Conservation (phyloP, 768 basidiomycete genomes). For the Mycena chlorophos region DNA sequence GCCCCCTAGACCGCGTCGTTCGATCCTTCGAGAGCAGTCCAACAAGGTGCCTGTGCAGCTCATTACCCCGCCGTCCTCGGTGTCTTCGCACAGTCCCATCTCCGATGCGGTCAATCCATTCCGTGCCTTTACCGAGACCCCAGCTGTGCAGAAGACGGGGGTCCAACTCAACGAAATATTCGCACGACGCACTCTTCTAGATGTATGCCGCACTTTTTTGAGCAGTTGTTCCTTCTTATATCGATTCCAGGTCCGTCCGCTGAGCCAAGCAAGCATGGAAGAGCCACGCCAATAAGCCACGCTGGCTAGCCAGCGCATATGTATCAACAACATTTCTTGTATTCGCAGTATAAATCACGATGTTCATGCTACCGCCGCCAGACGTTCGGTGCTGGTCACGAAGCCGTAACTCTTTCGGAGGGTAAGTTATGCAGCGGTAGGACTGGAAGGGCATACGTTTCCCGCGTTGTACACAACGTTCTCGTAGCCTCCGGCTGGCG, state of each 20-base stretch:
- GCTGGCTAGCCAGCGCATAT: background rate
- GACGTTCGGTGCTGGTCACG: constrained; percentile 39
- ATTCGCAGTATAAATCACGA: background rate
- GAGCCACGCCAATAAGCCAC: background rate
- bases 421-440: background rate
- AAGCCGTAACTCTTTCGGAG: constrained; percentile 50
- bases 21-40: constrained; percentile 23
- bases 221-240: background rate
- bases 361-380: constrained; percentile 21
- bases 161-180: constrained; percentile 22
- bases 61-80: constrained; percentile 43
- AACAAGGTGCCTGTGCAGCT: constrained; percentile 26
- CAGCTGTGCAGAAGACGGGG: constrained; percentile 3
- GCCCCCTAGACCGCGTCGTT: constrained; percentile 32
- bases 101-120: constrained; percentile 9
- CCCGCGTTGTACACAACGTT: constrained; percentile 59
- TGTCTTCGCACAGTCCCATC: constrained; percentile 33
- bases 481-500: constrained; percentile 54
- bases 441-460: constrained; percentile 42
- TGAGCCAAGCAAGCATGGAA: constrained; percentile 12
- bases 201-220: constrained; percentile 28
- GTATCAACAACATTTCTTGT: background rate
- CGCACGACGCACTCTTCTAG: constrained; percentile 37
- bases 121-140: background rate
- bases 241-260: constrained; percentile 31